Base-by-base conservation (phyloP, 2,329 filamentous ascomycete genomes). In the Calcarisporium arbuscula region DNA sequence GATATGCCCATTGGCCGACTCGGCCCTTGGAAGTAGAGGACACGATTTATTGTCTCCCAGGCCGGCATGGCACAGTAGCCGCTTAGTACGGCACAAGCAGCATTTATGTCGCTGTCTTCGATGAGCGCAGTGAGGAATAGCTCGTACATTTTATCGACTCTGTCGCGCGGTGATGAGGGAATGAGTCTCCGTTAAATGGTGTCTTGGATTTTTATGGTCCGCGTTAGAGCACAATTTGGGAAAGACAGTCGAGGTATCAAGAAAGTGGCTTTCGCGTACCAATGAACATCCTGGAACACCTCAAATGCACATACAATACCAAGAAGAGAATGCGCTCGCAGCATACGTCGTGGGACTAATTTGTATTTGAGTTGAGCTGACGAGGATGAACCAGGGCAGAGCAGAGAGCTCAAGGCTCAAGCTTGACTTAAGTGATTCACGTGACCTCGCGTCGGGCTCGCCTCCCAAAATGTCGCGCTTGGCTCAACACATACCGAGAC, bases 11-110 rank as follows among this genome's bases (percentile, higher is more conserved):
- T 54, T 0, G 68, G 65, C 21, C 61, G 56, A 3, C 57, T 51
- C 2, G 66, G 67, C 2, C 71, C 71, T 27, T 68, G 63, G 44
- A 68, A 77, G 49, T 70, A 72, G 31, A 77, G 60, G 8, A 77
- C 65, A 12, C 73, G 67, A 25, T 67, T 63, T 16, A 72, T 42
- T 3, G 62, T 59, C 36, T 67, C 62, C 45, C 66, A 70, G 2
- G 73, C 66, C 3, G 61, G 58, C 68, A 75, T 77, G 47, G 67
- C 73, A 40, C 70, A 74, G 41, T 76, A 62, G 14, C 76, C 76
- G 38, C 72, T 64, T 6, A 82, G 56, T 8, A 82, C 61, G 2
- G 68, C 64, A 35, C 69, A 65, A 15, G 68, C 68, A 38, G 58
- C 63, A 31, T 59, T 54, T 22, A 73, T 60, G 44, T 77, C 70